phyloP scores from a whole-genome alignment of 1,284 basidiomycete genomes.

The Pseudozyma flocculosa region DNA sequence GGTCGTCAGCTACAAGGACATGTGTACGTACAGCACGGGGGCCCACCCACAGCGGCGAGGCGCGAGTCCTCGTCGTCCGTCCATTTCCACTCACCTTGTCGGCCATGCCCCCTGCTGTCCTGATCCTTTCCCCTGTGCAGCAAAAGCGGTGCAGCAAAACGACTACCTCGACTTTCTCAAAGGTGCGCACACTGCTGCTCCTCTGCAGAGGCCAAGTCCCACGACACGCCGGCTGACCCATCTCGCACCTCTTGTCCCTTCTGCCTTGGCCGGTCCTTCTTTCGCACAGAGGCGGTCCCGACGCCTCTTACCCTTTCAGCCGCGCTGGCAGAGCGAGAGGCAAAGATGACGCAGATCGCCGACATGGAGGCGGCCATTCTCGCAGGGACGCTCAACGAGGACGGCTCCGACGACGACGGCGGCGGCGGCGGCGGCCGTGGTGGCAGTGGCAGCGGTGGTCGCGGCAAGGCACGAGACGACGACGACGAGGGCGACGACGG shows the following conservation, averaged over 20 bases:
- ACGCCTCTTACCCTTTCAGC: conserved; percentile 30
- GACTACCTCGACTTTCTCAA: conserved; percentile 44
- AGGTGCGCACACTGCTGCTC: conserved; percentile 4
- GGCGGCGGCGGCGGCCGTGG: too few species aligned
- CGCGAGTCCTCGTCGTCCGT: too few species aligned
- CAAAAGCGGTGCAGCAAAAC: conserved; percentile 40
- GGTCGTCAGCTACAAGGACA: conserved; percentile 44
- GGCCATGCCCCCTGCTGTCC: too few species aligned
- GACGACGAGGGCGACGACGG: conserved; percentile 5
- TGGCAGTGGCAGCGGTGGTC: too few species aligned
- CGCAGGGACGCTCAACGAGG: conserved; percentile 23
- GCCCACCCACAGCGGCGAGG: too few species aligned
- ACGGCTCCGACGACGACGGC: conserved; percentile 15
- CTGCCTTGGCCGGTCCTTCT: not conserved
- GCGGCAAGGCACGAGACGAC: too few species aligned
- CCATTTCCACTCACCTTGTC: too few species aligned
- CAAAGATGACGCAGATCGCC: conserved; percentile 20
- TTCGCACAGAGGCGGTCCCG: conserved; percentile 26
- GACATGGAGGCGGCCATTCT: conserved; percentile 26
- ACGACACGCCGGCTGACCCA: not conserved
- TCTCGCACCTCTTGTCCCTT: not conserved
- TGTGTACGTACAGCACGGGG: conserved; percentile 19
- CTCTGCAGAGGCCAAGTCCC: not conserved
- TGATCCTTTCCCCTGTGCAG: not conserved
- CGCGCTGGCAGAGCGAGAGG: conserved; percentile 34